Conservation (phyloP, 208 protist genomes). For the Leishmania braziliensis region DNA sequence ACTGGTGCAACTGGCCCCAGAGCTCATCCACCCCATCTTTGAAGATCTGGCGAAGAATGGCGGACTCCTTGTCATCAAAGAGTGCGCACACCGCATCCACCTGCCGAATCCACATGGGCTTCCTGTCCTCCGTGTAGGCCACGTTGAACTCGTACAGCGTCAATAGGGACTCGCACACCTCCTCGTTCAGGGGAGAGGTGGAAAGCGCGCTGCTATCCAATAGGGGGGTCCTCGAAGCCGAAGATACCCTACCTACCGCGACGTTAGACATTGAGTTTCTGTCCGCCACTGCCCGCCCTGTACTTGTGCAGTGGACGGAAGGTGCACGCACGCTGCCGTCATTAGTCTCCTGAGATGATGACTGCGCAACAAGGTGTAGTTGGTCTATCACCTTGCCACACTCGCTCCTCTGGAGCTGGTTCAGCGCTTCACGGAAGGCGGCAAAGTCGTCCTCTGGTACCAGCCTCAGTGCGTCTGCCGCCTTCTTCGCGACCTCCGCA, state of each 20-base stretch:
- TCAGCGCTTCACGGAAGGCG: constrained; percentile 6
- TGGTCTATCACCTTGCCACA: background rate
- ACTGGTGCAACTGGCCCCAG: constrained; percentile 14
- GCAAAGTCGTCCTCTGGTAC: constrained; percentile 14
- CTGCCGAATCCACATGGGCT: constrained; percentile 13
- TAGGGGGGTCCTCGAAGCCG: background rate
- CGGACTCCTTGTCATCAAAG: constrained; percentile 24
- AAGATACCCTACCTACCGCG: background rate
- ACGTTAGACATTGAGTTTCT: background rate
- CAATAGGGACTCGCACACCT: constrained; percentile 6
- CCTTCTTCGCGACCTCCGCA: background rate
- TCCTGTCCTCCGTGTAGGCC: background rate
- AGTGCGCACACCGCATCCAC: constrained; percentile 16
- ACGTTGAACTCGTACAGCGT: constrained; percentile 13
- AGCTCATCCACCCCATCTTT: constrained; percentile 4
- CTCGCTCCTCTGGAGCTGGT: background rate
- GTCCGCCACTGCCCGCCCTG: background rate
- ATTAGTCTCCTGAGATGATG: background rate
- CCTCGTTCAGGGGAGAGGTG: background rate
- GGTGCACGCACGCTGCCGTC: background rate
- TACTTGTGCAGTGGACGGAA: background rate
- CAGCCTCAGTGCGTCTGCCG: constrained; percentile 16
- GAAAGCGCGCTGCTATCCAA: background rate
- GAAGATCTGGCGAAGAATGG: constrained; percentile 13
- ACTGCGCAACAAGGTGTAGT: background rate